Evolutionary conservation across 2,329 filamentous ascomycete species (phyloP), one percentile per base, ranked within the genome.

Genomic region (Colletotrichum destructivum): DNA sequence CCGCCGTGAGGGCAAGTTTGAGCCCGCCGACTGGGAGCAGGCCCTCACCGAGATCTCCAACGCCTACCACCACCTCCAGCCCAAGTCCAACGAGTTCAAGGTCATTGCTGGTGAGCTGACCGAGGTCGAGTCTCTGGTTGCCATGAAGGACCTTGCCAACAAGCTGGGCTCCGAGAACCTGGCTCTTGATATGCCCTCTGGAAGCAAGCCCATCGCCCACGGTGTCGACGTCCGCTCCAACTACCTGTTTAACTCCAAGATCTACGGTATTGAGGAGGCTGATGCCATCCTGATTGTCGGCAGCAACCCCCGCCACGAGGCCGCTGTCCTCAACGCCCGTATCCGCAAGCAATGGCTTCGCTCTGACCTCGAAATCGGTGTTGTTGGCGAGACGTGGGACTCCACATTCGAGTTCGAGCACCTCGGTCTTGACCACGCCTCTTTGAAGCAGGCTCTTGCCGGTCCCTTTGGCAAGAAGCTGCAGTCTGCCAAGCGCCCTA

Each of bases 311-410:
- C 91, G 96, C 76, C 94, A 97, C 80, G 96, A 99, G 85, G 96
- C 96, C 73, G 94, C 96, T 68, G 94, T 96, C 59, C 89, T 99
- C 55, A 99, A 99, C 80, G 95, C 96, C 75, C 94, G 96, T 76
- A 99, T 99, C 80, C 91, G 96, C 79, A 99, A 99, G 88, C 95
- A 98, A 83, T 99, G 96, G 93, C 88, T 99, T 76, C 92, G 95
- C 76, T 98, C 96, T 46, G 95, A 98, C 77, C 90, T 99, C 31
- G 93, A 98, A 82, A 91, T 99, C 77, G 96, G 93, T 75, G 90
- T 98, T 71, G 92, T 99, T 76, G 96, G 96, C 75, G 93, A 98
- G 85, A 85, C 91, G 49, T 99, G 96, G 82, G 91, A 97, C 60
- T 97, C 95, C 68, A 99, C 95, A 42, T 99, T 98, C 79, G 95